Percentiles rank a stretch among this genome's conserved stretches.
These are phyloP conservation scores for Amniculicola lignicola DNA, from an alignment of 495 filamentous ascomycete genomes.

Conservation along the genomic window DNA sequence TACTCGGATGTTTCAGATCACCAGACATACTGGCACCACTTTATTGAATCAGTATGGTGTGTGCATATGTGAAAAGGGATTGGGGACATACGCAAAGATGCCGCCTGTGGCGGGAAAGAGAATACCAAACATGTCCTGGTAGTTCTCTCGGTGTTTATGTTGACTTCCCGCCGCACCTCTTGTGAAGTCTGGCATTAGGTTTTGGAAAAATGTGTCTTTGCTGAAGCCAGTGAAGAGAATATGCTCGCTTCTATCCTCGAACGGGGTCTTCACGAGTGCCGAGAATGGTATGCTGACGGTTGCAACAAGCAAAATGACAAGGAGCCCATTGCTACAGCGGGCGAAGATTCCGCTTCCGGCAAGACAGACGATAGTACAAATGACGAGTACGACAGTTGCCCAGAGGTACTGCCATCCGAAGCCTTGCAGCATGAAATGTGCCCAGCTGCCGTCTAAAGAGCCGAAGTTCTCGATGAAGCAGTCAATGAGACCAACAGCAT, in stretches of 20 bases:
- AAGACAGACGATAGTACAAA: slow-evolving; percentile 75
- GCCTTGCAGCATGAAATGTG: slow-evolving; percentile 62
- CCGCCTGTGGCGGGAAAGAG: slow-evolving; percentile 82
- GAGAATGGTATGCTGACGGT: slow-evolving; percentile 83
- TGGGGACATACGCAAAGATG: slow-evolving; percentile 62
- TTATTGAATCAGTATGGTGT: background rate
- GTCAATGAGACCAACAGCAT: slow-evolving; percentile 81
- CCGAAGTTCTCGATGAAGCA: slow-evolving; percentile 79
- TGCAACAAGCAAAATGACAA: slow-evolving; percentile 67
- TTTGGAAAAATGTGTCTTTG: slow-evolving; percentile 62
- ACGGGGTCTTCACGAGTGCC: slow-evolving; percentile 62
- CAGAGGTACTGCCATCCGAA: slow-evolving; percentile 80
- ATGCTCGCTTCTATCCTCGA: slow-evolving; percentile 56
- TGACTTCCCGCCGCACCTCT: slow-evolving; percentile 66
- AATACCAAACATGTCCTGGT: slow-evolving; percentile 82
- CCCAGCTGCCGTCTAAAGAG: slow-evolving; percentile 53
- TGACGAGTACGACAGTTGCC: slow-evolving; percentile 64
- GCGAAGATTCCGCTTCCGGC: slow-evolving; percentile 79
- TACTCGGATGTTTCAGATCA: slow-evolving; percentile 78
- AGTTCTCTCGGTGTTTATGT: slow-evolving; percentile 64
- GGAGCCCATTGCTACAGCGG: slow-evolving; percentile 73
- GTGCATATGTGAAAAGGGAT: background rate
- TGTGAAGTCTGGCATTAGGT: slow-evolving; percentile 67
- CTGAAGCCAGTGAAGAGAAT: slow-evolving; percentile 77
- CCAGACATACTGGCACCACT: slow-evolving; percentile 89